Evolutionary conservation across 257 asterid species (phyloP).

Genomic region (Leonotis leonurus): DNA sequence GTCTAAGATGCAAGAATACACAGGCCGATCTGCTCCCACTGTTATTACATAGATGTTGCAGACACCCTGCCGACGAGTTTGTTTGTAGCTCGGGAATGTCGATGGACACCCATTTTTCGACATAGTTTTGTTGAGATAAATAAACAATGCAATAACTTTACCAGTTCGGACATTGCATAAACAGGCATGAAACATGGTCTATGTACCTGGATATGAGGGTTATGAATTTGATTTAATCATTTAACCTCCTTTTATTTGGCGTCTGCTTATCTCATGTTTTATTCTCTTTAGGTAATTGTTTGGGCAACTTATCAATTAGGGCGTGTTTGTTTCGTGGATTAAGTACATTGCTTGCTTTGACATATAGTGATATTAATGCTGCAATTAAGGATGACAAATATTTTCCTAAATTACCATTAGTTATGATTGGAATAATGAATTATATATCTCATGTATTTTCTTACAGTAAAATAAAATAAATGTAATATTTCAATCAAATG

Average conservation of each 20-base stretch:
- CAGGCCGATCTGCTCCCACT: conserved; percentile 89
- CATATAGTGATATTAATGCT: no score
- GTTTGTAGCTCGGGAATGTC: not conserved
- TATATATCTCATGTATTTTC: no score
- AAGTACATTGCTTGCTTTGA: no score
- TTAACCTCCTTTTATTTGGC: not conserved
- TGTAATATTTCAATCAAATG: no score
- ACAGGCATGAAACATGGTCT: conserved; percentile 7
- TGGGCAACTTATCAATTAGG: no score
- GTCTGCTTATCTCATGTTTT: not conserved
- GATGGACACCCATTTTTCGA: conserved; percentile 10
- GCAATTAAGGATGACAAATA: no score
- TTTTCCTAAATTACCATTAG: no score
- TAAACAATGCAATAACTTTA: conserved; percentile 15
- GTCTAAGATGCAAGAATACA: conserved; percentile 83
- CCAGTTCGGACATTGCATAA: conserved; percentile 10
- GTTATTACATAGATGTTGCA: conserved; percentile 59
- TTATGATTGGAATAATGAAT: no score
- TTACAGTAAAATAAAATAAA: no score
- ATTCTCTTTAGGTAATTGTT: no score
- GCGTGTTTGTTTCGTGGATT: no score
- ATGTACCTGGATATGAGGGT: not conserved
- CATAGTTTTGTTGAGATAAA: conserved; percentile 23
- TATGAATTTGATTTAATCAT: not conserved
- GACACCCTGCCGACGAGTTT: not conserved